Conservation (phyloP, 2,329 filamentous ascomycete species). For the Hypoxylon sp. region DNA sequence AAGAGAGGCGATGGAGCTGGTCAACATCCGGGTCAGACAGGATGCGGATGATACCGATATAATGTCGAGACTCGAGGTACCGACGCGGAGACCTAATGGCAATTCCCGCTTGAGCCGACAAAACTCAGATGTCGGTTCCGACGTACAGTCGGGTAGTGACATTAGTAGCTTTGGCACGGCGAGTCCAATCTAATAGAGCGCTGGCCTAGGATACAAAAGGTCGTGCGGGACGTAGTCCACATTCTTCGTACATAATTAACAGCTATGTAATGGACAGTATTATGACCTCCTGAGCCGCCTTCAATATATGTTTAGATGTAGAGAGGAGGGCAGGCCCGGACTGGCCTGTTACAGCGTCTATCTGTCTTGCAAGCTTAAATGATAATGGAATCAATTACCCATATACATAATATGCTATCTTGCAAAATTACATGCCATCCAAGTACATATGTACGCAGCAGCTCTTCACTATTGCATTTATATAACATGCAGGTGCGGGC, state of each 20-base stretch:
- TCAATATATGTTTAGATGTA: background rate
- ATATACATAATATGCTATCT: no score
- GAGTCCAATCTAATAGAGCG: conserved; percentile 47
- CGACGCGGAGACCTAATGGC: conserved; percentile 48
- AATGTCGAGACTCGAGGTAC: conserved; percentile 53
- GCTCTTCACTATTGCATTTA: background rate
- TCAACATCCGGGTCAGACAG: conserved; percentile 59
- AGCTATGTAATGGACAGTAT: conserved; percentile 29
- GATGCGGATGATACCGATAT: conserved; percentile 50
- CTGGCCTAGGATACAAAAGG: conserved; percentile 27
- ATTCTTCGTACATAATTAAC: conserved; percentile 22
- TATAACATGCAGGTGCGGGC: background rate
- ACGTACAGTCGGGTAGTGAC: conserved; percentile 49
- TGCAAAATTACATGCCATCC: no score
- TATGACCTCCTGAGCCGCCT: conserved; percentile 14
- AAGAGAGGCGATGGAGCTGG: conserved; percentile 75
- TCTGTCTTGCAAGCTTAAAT: conserved; percentile 7
- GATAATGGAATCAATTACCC: background rate
- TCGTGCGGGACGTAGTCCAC: background rate
- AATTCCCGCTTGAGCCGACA: conserved; percentile 45
- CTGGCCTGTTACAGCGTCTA: conserved; percentile 4
- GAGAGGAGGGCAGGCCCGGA: conserved; percentile 9
- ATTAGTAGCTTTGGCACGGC: conserved; percentile 50
- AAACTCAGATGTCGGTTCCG: conserved; percentile 50
- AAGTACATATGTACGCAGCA: no score